A percentile compares a stretch with the other conserved stretches of the same genome.
Evolutionary conservation across 2,329 filamentous ascomycete species (phyloP).

Genomic region (Zasmidium citrigriseum): DNA sequence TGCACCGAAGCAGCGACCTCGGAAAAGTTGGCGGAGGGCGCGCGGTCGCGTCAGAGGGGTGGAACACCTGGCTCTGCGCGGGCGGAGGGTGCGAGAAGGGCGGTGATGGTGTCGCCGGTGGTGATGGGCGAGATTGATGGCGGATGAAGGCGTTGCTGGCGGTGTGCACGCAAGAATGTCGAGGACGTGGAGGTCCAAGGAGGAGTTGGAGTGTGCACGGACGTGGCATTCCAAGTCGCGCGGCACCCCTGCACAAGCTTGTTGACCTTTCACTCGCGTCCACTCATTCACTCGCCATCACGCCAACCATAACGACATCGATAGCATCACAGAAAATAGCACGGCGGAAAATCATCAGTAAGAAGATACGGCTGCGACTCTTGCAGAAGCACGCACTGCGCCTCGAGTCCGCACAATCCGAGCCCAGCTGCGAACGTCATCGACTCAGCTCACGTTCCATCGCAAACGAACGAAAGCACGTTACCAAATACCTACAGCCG

Average conservation of each 20-base stretch:
- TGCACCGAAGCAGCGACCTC: conserved; percentile 5
- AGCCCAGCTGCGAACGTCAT: background rate
- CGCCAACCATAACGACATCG: background rate
- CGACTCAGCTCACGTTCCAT: too few relatives aligned
- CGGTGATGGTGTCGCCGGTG: background rate
- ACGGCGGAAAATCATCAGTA: background rate
- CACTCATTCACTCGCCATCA: background rate
- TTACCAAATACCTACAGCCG: too few relatives aligned
- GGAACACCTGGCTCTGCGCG: background rate
- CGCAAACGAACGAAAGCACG: too few relatives aligned
- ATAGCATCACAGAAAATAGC: background rate
- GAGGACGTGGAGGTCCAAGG: background rate
- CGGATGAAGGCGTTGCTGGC: background rate
- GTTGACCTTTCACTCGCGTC: background rate
- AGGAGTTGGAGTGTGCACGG: background rate
- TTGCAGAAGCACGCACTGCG: background rate
- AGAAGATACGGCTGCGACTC: background rate
- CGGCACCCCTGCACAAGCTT: background rate
- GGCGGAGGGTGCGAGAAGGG: background rate
- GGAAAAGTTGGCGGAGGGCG: conserved; percentile 7
- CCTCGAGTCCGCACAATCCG: background rate
- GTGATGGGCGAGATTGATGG: background rate
- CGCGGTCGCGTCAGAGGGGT: conserved; percentile 1
- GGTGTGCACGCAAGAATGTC: background rate
- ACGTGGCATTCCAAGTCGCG: background rate